phyloP scores from a whole-genome alignment of 495 filamentous ascomycete genomes.

The Neurospora africana region DNA sequence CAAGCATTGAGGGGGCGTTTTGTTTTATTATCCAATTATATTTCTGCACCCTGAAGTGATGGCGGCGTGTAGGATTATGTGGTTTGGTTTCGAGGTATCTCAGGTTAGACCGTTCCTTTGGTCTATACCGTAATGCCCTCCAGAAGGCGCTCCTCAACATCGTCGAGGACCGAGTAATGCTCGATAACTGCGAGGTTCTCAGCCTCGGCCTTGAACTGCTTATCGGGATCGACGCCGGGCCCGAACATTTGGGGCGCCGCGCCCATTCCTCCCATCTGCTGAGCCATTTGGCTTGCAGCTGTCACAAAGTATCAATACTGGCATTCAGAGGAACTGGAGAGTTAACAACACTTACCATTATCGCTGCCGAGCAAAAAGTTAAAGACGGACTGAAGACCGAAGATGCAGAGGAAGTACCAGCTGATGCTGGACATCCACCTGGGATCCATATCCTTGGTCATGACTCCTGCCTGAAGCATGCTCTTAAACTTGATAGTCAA shows the following conservation, averaged over 20 bases:
- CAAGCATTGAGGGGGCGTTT: neutral
- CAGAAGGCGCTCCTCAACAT: constrained; percentile 75
- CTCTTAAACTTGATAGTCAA: constrained; percentile 97
- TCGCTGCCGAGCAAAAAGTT: constrained; percentile 93
- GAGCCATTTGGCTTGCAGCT: constrained; percentile 91
- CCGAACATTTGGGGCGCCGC: constrained; percentile 57
- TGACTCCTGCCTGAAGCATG: constrained; percentile 95
- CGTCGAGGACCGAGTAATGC: constrained; percentile 80
- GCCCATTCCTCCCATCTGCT: constrained; percentile 62
- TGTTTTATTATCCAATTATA: neutral
- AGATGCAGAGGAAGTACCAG: constrained; percentile 96
- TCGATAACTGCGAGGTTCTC: constrained; percentile 94
- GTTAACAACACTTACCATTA: constrained; percentile 54
- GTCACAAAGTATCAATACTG: constrained; percentile 5
- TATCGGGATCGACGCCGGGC: constrained; percentile 90
- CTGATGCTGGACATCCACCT: constrained; percentile 96
- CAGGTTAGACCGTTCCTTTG: neutral
- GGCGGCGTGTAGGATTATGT: neutral
- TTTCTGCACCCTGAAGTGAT: neutral
- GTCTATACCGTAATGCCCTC: constrained; percentile 36
- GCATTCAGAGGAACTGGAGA: neutral
- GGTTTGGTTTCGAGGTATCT: neutral
- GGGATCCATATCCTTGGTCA: constrained; percentile 90
- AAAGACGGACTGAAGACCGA: constrained; percentile 95
- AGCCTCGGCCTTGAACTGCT: constrained; percentile 79